Percentiles rank a stretch among this genome's conserved stretches.
Conservation (phyloP, 192 early-diverging fungal genomes). For the Backusella liffmaniae region DNA sequence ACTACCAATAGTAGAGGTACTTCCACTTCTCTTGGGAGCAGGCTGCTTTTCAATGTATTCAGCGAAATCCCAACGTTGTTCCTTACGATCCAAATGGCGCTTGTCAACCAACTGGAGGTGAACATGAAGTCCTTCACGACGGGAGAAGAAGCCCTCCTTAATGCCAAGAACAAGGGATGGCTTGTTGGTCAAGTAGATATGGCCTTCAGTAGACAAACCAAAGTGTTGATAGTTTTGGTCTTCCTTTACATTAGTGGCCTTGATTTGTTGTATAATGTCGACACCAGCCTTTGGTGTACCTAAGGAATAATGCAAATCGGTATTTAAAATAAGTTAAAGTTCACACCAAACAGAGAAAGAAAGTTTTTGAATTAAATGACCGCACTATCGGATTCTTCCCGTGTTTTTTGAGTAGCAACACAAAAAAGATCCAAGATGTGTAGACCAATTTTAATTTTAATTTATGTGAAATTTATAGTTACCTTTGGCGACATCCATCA, state of each 20-base stretch:
- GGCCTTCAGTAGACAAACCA: conserved; percentile 19
- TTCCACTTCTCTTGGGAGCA: background rate
- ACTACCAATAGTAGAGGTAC: background rate
- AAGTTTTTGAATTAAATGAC: background rate
- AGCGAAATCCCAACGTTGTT: conserved; percentile 35
- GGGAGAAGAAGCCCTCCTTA: conserved; percentile 34
- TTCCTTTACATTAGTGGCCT: conserved; percentile 8
- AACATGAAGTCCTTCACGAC: conserved; percentile 35
- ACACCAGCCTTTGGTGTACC: conserved; percentile 26
- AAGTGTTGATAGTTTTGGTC: conserved; percentile 20
- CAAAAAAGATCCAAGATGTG: background rate
- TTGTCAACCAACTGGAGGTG: conserved; percentile 30
- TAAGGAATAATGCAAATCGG: conserved; percentile 7
- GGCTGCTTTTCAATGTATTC: conserved; percentile 13
- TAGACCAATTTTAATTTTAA: background rate
- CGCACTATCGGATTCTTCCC: background rate
- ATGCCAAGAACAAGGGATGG: conserved; percentile 27
- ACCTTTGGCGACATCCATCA: conserved; percentile 31
- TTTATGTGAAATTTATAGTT: background rate
- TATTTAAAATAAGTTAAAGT: background rate
- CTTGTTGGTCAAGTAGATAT: conserved; percentile 18
- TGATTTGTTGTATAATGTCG: conserved; percentile 29
- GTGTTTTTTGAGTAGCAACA: background rate
- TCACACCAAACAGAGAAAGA: background rate
- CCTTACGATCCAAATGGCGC: conserved; percentile 25